Conservation (phyloP, 1,139 yeast genomes). For the Ogataea hybrid region DNA sequence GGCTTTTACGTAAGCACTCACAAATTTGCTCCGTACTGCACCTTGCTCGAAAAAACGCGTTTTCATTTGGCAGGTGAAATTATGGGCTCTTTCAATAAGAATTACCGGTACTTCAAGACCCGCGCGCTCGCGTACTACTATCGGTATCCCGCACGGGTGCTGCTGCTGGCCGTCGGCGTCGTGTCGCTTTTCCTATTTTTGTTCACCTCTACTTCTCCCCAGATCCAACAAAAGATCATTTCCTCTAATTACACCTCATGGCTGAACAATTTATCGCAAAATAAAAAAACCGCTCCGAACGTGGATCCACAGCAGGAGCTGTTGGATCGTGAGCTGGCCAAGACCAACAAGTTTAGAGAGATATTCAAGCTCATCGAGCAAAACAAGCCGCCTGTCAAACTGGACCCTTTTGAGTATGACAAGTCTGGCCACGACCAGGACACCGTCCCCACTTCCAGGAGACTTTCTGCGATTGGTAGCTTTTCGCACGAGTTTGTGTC, state of each 20-base stretch:
- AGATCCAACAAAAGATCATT: slow-evolving; percentile 17
- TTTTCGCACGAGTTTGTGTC: too few relatives aligned
- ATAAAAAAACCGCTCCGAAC: neutral
- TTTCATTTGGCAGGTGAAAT: neutral
- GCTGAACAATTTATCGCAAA: slow-evolving; percentile 14
- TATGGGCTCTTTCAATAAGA: slow-evolving; percentile 17
- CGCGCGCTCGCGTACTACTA: slow-evolving; percentile 14
- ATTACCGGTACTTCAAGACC: slow-evolving; percentile 18
- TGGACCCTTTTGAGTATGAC: too few relatives aligned
- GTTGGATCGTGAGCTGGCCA: slow-evolving; percentile 12
- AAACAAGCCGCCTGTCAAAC: slow-evolving; percentile 24
- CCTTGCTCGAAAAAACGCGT: neutral
- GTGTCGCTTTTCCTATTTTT: slow-evolving; percentile 9
- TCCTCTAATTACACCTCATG: slow-evolving; percentile 23
- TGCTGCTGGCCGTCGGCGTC: slow-evolving; percentile 6
- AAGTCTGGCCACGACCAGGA: too few relatives aligned
- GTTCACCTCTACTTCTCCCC: slow-evolving; percentile 14
- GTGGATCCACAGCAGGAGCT: slow-evolving; percentile 11
- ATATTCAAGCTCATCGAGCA: slow-evolving; percentile 21
- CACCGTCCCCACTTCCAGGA: too few relatives aligned
- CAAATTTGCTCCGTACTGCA: neutral
- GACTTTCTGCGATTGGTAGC: too few relatives aligned
- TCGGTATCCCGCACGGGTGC: slow-evolving; percentile 12
- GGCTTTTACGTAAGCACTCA: slow-evolving; percentile 1
- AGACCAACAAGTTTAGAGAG: slow-evolving; percentile 18